Evolutionary conservation across 306 rosid species (phyloP).

Genomic region (Dryas alaskensis): DNA sequence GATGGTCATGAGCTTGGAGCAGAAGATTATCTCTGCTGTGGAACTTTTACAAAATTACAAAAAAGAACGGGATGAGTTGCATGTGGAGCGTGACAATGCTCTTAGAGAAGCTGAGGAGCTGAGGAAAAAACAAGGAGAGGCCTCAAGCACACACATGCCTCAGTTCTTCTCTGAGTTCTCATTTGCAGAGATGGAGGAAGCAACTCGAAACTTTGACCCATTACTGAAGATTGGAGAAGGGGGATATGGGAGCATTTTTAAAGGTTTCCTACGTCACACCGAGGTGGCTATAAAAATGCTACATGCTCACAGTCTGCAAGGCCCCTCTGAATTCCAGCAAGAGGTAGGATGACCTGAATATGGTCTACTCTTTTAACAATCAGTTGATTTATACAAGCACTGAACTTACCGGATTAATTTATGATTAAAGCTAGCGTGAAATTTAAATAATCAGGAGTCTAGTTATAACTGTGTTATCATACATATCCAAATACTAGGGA

Average conservation of each 20-base stretch:
- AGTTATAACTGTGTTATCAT: neutral
- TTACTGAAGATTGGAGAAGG: slow-evolving; percentile 84
- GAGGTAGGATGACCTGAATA: slow-evolving; percentile 54
- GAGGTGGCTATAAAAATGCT: slow-evolving; percentile 76
- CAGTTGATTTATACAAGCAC: slow-evolving; percentile 5
- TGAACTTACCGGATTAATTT: neutral
- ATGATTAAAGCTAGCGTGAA: neutral
- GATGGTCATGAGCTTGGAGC: slow-evolving; percentile 44
- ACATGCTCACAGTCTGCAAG: slow-evolving; percentile 56
- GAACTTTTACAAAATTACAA: slow-evolving; percentile 45
- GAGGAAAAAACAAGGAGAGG: slow-evolving; percentile 54
- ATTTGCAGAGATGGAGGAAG: slow-evolving; percentile 60
- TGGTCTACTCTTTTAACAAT: neutral
- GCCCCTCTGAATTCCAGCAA: slow-evolving; percentile 69
- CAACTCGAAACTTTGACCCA: slow-evolving; percentile 53
- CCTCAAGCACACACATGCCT: slow-evolving; percentile 35
- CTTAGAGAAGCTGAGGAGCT: slow-evolving; percentile 70
- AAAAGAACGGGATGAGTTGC: slow-evolving; percentile 62
- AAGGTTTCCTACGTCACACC: slow-evolving; percentile 67
- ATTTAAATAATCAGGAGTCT: neutral
- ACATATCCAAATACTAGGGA: neutral
- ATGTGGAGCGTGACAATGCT: slow-evolving; percentile 53
- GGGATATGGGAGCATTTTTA: slow-evolving; percentile 81
- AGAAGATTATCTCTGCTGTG: slow-evolving; percentile 48
- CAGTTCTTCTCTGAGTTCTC: slow-evolving; percentile 64